phyloP scores from a whole-genome alignment of 208 protist genomes.

The Endotrypanum monterogeii region DNA sequence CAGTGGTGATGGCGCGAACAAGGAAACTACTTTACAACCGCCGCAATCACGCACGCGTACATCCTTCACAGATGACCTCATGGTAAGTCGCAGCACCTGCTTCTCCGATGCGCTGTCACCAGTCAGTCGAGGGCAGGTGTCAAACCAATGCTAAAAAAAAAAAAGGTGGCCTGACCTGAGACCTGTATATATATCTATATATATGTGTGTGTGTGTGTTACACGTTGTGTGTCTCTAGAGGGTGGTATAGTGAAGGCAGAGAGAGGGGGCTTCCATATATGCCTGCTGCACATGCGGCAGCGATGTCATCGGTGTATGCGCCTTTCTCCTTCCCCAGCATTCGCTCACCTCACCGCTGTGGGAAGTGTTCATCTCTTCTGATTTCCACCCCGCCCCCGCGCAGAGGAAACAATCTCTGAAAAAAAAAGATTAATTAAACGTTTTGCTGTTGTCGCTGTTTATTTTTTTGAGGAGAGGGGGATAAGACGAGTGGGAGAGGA shows the following conservation, averaged over 20 bases:
- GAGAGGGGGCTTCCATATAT: neutral
- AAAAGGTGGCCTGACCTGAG: neutral
- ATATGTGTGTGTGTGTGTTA: neutral
- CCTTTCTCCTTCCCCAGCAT: neutral
- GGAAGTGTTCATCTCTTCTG: too few species aligned
- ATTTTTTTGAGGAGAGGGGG: too few species aligned
- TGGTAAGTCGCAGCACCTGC: slow-evolving; percentile 26
- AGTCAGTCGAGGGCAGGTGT: slow-evolving; percentile 12
- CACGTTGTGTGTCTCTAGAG: too few species aligned
- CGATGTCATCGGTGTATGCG: neutral
- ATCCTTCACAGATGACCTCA: slow-evolving; percentile 27
- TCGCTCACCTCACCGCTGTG: too few species aligned
- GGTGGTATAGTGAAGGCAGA: neutral
- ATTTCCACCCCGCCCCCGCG: too few species aligned
- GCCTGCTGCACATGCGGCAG: neutral
- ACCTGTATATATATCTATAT: neutral
- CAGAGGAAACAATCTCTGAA: too few species aligned
- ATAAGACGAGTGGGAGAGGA: too few species aligned
- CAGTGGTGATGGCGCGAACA: slow-evolving; percentile 6
- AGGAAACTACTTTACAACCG: slow-evolving; percentile 12
- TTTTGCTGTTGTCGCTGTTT: too few species aligned
- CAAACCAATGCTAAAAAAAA: neutral
- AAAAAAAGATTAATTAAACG: too few species aligned
- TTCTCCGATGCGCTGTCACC: slow-evolving; percentile 18
- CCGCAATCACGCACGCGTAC: slow-evolving; percentile 16